Evolutionary conservation across 352 stramenopile species (phyloP).

Genomic region (Phytophthora meadii): DNA sequence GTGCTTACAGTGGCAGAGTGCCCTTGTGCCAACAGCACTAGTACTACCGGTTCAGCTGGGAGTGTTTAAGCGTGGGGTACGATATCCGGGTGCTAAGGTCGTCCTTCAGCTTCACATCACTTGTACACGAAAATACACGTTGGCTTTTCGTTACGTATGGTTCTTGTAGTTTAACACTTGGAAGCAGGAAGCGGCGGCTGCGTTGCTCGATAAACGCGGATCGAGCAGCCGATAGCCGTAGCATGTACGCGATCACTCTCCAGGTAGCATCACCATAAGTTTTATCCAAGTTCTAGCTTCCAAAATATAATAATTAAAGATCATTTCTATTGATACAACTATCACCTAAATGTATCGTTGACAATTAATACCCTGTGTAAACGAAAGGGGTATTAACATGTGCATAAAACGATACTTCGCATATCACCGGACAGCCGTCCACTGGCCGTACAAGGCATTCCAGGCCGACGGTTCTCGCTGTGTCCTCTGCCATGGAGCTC

Average conservation of each 20-base stretch:
- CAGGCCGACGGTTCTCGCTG: slow-evolving; percentile 8
- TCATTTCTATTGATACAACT: neutral
- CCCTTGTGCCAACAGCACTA: slow-evolving; percentile 47
- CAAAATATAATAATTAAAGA: slow-evolving; percentile 1
- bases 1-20: slow-evolving; percentile 71
- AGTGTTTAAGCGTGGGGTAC: neutral
- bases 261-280: slow-evolving; percentile 1
- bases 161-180: too few species aligned
- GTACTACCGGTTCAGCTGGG: slow-evolving; percentile 5
- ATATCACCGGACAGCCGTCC: slow-evolving; percentile 11
- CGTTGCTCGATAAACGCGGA: slow-evolving; percentile 6
- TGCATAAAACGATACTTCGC: slow-evolving; percentile 3
- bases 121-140: slow-evolving; percentile 30
- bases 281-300: neutral
- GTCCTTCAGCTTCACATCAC: slow-evolving; percentile 26
- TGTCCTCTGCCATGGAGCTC: slow-evolving; percentile 33
- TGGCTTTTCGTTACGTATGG: neutral
- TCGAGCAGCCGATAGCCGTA: slow-evolving; percentile 1
- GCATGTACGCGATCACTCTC: too few species aligned
- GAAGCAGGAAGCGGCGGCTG: neutral
- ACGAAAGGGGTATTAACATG: neutral
- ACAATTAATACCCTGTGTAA: slow-evolving; percentile 5
- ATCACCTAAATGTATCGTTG: neutral
- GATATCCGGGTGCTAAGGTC: neutral
- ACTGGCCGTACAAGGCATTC: slow-evolving; percentile 17